phyloP scores from a whole-genome alignment of 2,329 filamentous ascomycete species.

The Epichloe baconii region DNA sequence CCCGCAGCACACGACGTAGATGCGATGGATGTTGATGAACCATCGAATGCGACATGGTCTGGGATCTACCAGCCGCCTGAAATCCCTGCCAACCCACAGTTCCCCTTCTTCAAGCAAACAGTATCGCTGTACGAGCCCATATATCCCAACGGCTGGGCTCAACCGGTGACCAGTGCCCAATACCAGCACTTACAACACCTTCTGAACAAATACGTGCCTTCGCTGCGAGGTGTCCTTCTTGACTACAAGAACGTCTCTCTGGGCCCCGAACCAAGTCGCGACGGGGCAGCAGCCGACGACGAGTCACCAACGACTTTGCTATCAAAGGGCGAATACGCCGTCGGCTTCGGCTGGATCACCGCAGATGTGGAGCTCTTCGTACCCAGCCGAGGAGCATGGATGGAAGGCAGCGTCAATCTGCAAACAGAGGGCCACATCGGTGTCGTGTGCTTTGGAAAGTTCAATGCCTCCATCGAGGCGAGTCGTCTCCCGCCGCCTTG shows the following conservation, averaged over 20 bases:
- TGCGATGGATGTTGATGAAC: constrained; percentile 28
- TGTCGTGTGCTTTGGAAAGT: constrained; percentile 78
- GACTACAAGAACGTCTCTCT: constrained; percentile 58
- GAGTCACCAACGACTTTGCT: constrained; percentile 32
- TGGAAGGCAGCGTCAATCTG: constrained; percentile 73
- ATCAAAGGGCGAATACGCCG: constrained; percentile 68
- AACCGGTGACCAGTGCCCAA: constrained; percentile 57
- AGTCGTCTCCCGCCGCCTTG: constrained; percentile 63
- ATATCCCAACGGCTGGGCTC: constrained; percentile 55
- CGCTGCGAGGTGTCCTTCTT: constrained; percentile 61
- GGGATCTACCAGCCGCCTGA: constrained; percentile 25
- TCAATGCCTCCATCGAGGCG: constrained; percentile 78
- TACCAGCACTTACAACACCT: constrained; percentile 64
- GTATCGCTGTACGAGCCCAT: constrained; percentile 70
- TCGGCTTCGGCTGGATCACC: constrained; percentile 77
- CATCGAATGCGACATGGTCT: constrained; percentile 15
- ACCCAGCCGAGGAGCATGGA: constrained; percentile 56
- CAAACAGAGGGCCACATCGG: constrained; percentile 84
- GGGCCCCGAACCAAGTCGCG: constrained; percentile 42
- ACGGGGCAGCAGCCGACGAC: constrained; percentile 34
- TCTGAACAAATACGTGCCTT: constrained; percentile 62
- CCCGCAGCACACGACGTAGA: constrained; percentile 9
- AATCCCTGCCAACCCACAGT: constrained; percentile 30
- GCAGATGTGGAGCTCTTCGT: constrained; percentile 77
- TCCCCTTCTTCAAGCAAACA: constrained; percentile 69